phyloP scores from a whole-genome alignment of 768 basidiomycete genomes.

The Macrolepiota dolichaula region DNA sequence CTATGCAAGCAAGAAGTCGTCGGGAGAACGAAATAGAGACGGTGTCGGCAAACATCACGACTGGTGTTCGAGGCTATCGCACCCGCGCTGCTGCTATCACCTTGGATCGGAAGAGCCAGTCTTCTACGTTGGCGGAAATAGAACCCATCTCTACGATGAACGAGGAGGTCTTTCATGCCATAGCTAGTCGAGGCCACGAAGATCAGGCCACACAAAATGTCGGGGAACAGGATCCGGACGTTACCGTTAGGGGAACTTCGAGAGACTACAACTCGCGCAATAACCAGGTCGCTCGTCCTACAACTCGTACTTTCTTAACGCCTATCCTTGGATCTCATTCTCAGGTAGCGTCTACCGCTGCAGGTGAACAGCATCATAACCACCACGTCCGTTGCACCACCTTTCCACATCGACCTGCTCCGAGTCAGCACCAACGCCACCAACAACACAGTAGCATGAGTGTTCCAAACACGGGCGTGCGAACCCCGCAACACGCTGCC shows the following conservation, averaged over 20 bases:
- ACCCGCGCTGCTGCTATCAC: slow-evolving; percentile 26
- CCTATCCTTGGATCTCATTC: slow-evolving; percentile 14
- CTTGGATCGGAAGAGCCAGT: slow-evolving; percentile 5
- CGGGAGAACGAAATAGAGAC: slow-evolving; percentile 17
- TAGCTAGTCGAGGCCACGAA: slow-evolving; percentile 13
- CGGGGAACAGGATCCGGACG: slow-evolving; percentile 8
- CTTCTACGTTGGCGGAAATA: slow-evolving; percentile 13
- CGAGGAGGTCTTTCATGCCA: slow-evolving; percentile 35
- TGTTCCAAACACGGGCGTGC: slow-evolving; percentile 29
- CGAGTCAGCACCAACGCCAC: slow-evolving; percentile 29
- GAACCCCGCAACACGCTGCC: slow-evolving; percentile 30
- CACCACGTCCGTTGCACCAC: slow-evolving; percentile 44
- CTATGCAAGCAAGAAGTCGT: slow-evolving; percentile 18
- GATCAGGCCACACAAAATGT: slow-evolving; percentile 3
- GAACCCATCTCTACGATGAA: slow-evolving; percentile 13
- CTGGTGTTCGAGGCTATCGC: slow-evolving; percentile 41
- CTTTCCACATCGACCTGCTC: slow-evolving; percentile 37
- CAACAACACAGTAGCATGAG: slow-evolving; percentile 49
- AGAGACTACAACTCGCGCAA: slow-evolving; percentile 8
- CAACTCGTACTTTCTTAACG: slow-evolving; percentile 13
- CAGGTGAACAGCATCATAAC: slow-evolving; percentile 23
- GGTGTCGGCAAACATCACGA: slow-evolving; percentile 27
- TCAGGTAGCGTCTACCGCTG: slow-evolving; percentile 16
- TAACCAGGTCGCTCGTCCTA: slow-evolving; percentile 6
- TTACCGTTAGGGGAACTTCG: slow-evolving; percentile 10